Base-by-base conservation (phyloP, 768 basidiomycete species). In the Gloeopeniophorella convolvens region DNA sequence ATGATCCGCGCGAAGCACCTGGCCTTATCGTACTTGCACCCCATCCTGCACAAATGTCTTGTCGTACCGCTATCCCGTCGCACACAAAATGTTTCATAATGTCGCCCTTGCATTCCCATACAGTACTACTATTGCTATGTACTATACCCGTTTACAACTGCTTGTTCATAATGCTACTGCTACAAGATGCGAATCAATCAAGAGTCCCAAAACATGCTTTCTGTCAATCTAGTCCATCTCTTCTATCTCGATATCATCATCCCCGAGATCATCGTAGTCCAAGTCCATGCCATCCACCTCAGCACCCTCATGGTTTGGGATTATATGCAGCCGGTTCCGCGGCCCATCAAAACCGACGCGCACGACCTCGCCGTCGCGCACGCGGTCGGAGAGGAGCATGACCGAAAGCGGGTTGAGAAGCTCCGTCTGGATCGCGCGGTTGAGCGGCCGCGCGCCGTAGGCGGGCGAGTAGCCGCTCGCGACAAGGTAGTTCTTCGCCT, bases 381-480 rank as follows among this genome's bases (percentile, higher is more conserved):
- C 72, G 35, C 82, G 77, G 58, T 87, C 88, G 33, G 89, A 84
- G 41, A 98, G 80, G 35, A 98, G 74, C 73, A 87, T 76, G 48
- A 85, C 71, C 13, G 90, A 89, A 31, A 98, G 70, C 11, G 94
- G 95, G 64, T 96, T 94, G 60, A 98, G 75, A 30, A 99, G 74
- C 61, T 97, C 91, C 59, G 77, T 83, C 68, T 96, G 94, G 58
- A 99, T 94, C 4, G 88, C 79, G 28, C 93, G 79, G 63, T 90
- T 89, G 56, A 97, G 76, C 1, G 95, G 96, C 34, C 95, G 82
- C 48, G 94, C 95, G 57, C 95, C 93, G 62, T 95, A 96, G 16
- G 74, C 70, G 1, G 90, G 72, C 40, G 86, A 86, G 67, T 89
- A 92, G 0, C 88, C 89, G 41, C 80, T 72, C 16, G 83, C 82